Percentiles rank a stretch among this genome's conserved stretches.
phyloP scores from a whole-genome alignment of 192 early-diverging fungal species.

The Coemansia sp. region DNA sequence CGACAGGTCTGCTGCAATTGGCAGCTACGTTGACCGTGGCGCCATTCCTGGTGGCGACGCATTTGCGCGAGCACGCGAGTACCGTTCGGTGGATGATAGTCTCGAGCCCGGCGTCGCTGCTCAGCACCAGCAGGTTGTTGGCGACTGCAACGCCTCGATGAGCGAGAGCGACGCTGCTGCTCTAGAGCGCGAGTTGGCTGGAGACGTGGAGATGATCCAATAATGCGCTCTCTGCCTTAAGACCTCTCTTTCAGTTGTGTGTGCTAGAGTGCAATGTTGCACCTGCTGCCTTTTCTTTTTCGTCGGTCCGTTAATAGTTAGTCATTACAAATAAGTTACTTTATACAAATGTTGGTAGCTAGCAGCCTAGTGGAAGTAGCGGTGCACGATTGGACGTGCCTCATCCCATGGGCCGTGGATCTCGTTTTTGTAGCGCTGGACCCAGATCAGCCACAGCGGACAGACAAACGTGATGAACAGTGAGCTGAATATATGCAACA shows the following conservation, averaged over 20 bases:
- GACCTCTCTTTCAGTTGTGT: not conserved
- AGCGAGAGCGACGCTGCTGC: constrained; percentile 30
- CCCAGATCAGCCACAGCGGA: constrained; percentile 87
- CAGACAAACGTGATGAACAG: constrained; percentile 83
- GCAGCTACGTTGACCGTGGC: constrained; percentile 17
- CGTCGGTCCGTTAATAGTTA: not conserved
- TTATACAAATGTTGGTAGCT: not conserved
- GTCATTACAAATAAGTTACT: not conserved
- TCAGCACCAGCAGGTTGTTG: constrained; percentile 28
- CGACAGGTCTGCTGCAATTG: not conserved
- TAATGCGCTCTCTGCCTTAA: not conserved
- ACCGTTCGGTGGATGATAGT: constrained; percentile 36
- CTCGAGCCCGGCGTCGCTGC: constrained; percentile 46
- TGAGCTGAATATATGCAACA: constrained; percentile 67
- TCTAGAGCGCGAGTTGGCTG: constrained; percentile 47
- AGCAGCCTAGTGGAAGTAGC: constrained; percentile 34
- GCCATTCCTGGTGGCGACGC: constrained; percentile 18
- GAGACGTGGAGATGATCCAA: constrained; percentile 36
- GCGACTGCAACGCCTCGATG: constrained; percentile 11
- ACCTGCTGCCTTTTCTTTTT: not conserved
- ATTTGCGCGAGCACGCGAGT: constrained; percentile 47
- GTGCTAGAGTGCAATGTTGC: not conserved
- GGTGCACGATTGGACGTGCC: constrained; percentile 73
- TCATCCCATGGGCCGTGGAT: constrained; percentile 99
- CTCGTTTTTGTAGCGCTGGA: constrained; percentile 97